These are phyloP conservation scores for Lasiosphaeria hispida DNA, from an alignment of 495 filamentous ascomycete genomes.

Conservation along the genomic window DNA sequence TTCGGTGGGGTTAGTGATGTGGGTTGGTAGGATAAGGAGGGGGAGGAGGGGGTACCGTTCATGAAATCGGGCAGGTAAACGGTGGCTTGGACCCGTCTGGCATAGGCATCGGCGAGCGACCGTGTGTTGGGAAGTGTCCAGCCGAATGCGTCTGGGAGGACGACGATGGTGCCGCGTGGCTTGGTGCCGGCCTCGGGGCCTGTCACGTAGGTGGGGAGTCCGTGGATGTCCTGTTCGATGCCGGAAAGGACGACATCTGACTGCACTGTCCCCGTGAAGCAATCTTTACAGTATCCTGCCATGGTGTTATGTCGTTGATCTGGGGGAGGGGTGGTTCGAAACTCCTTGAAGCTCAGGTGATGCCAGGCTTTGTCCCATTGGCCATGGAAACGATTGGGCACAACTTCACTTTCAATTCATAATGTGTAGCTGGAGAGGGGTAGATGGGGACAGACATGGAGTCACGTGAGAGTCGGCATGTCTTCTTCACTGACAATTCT, in stretches of 20 bases:
- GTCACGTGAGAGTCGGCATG: too few relatives aligned
- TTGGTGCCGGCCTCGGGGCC: slow-evolving; percentile 30
- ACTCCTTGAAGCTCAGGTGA: too few relatives aligned
- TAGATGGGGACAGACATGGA: too few relatives aligned
- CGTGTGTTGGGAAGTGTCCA: slow-evolving; percentile 56
- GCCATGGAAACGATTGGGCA: too few relatives aligned
- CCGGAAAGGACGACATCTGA: slow-evolving; percentile 29
- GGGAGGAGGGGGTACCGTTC: slow-evolving; percentile 39
- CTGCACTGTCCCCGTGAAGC: slow-evolving; percentile 30
- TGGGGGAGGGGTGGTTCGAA: too few relatives aligned
- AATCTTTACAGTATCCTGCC: slow-evolving; percentile 18
- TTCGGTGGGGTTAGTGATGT: not conserved
- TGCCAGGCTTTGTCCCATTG: too few relatives aligned
- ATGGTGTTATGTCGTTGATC: not conserved
- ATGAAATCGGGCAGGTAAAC: slow-evolving; percentile 63
- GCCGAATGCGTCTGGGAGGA: slow-evolving; percentile 59
- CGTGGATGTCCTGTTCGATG: slow-evolving; percentile 39
- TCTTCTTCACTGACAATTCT: too few relatives aligned
- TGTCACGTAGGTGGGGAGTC: slow-evolving; percentile 49
- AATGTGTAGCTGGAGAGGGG: too few relatives aligned
- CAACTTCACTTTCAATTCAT: too few relatives aligned
- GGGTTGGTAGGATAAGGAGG: not conserved
- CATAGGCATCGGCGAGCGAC: slow-evolving; percentile 52
- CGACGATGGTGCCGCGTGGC: slow-evolving; percentile 50
- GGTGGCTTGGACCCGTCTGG: slow-evolving; percentile 43